Percentiles rank a stretch among this genome's conserved stretches.
These are phyloP conservation scores for Volvox africanus DNA, from an alignment of 139 green algal species.

Conservation along the genomic window DNA sequence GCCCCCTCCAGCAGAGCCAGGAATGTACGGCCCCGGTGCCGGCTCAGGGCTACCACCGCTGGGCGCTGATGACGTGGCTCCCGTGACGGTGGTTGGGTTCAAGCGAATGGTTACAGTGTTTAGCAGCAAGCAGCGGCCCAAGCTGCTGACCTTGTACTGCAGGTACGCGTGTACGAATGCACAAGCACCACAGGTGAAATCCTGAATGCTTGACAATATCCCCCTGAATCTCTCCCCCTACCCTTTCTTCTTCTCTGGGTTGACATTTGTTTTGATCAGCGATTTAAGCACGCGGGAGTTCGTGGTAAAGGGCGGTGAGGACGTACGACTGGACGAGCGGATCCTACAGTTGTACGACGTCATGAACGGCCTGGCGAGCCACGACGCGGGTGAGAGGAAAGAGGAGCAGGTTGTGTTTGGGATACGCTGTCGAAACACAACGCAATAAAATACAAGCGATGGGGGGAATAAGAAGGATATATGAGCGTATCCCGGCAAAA, in stretches of 20 bases:
- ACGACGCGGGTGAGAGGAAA: constrained; percentile 24
- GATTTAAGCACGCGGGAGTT: constrained; percentile 58
- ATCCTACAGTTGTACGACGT: constrained; percentile 78
- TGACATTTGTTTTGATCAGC: neutral
- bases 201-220: too few relatives aligned
- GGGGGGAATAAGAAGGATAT: too few relatives aligned
- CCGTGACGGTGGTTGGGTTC: constrained; percentile 64
- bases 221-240: too few relatives aligned
- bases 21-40: too few relatives aligned
- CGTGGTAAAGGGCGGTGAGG: constrained; percentile 82
- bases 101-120: constrained; percentile 67
- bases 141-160: constrained; percentile 73
- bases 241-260: too few relatives aligned
- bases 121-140: constrained; percentile 83
- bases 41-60: neutral
- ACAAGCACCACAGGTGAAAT: too few relatives aligned
- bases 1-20: neutral
- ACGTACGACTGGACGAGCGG: constrained; percentile 81
- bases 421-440: too few relatives aligned
- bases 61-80: neutral
- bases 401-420: neutral
- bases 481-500: too few relatives aligned
- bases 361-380: constrained; percentile 70
- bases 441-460: neutral
- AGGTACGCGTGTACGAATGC: neutral